phyloP scores from a whole-genome alignment of 1,284 basidiomycete species.

The Austropuccinia psidii region DNA sequence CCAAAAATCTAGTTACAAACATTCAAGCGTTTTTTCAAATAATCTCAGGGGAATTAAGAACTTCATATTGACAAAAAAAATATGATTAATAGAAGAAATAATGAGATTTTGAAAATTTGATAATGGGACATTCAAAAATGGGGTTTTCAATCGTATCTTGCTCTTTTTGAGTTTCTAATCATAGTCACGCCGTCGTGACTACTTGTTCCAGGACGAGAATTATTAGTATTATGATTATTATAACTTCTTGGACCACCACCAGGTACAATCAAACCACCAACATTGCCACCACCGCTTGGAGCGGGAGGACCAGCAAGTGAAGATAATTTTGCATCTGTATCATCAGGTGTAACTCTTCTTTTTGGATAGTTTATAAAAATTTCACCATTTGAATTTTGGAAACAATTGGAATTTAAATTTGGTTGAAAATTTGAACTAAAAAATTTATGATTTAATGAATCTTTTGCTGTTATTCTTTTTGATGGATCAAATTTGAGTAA shows the following conservation, averaged over 20 bases:
- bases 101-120: too few species aligned
- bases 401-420: background rate
- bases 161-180: background rate
- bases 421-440: conserved; percentile 48
- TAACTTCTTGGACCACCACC: background rate
- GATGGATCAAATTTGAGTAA: conserved; percentile 96
- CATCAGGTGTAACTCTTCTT: conserved; percentile 19
- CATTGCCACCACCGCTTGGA: background rate
- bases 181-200: conserved; percentile 1
- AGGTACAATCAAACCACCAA: background rate
- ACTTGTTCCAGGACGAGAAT: background rate
- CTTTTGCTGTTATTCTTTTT: conserved; percentile 89
- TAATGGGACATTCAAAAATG: too few species aligned
- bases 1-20: too few species aligned
- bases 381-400: background rate
- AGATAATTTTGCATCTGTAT: conserved; percentile 10
- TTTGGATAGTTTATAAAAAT: background rate
- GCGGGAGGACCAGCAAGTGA: conserved; percentile 2
- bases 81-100: too few species aligned
- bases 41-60: too few species aligned
- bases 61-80: too few species aligned
- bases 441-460: conserved; percentile 92
- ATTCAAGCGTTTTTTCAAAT: too few species aligned
- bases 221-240: background rate
- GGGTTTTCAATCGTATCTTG: conserved; percentile 27